Percentiles rank a stretch among this genome's conserved stretches.
These are phyloP conservation scores for Pestalotiopsis fici DNA, from an alignment of 2,329 filamentous ascomycete species.

Conservation along the genomic window DNA sequence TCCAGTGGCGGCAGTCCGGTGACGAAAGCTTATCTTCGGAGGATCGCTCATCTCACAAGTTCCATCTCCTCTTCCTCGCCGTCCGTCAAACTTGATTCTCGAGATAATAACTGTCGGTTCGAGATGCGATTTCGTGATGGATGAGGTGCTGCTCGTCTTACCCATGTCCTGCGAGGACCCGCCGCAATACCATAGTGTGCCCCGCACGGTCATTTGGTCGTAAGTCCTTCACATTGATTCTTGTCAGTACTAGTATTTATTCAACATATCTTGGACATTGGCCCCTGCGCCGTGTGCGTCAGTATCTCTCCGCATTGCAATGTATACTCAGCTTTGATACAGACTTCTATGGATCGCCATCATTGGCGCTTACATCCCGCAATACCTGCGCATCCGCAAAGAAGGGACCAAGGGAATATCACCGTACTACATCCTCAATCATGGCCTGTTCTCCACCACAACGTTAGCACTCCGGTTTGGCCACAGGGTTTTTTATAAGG, in stretches of 20 bases:
- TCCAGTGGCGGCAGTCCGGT: neutral
- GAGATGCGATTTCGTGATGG: constrained; percentile 2
- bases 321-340: neutral
- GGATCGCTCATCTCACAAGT: neutral
- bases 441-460: constrained; percentile 14
- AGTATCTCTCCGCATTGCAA: neutral
- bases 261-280: too few species aligned
- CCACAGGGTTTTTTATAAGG: constrained; percentile 11
- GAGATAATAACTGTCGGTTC: neutral
- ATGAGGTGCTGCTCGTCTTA: neutral
- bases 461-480: constrained; percentile 13
- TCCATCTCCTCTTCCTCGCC: neutral
- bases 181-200: constrained; percentile 8
- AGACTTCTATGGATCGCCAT: constrained; percentile 11
- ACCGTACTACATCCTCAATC: constrained; percentile 15
- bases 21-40: neutral
- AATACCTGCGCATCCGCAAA: constrained; percentile 5
- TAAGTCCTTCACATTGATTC: neutral
- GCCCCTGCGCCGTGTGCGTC: neutral
- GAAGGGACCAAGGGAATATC: constrained; percentile 14
- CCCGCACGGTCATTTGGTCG: constrained; percentile 13
- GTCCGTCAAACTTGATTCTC: neutral
- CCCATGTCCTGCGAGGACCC: constrained; percentile 10
- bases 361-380: constrained; percentile 13
- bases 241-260: too few species aligned